phyloP scores from a whole-genome alignment of 768 basidiomycete genomes.

The Mycena chlorophos region DNA sequence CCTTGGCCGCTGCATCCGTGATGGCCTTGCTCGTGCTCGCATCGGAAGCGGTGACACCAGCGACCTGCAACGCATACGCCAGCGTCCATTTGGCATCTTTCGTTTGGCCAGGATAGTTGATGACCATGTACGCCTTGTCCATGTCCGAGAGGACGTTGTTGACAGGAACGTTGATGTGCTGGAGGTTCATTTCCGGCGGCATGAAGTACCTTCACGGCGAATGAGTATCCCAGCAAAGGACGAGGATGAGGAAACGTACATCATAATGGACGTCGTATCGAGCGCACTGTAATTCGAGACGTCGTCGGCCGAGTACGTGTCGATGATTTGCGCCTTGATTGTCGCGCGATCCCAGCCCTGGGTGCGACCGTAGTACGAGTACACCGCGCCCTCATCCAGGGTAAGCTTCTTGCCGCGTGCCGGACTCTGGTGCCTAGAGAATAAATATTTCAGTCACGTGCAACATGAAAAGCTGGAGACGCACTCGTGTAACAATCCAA shows the following conservation, averaged over 20 bases:
- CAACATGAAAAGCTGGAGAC: neutral
- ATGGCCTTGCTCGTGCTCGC: neutral
- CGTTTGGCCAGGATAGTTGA: conserved; percentile 13
- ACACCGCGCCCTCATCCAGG: conserved; percentile 1
- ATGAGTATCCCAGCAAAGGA: neutral
- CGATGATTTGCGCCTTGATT: conserved; percentile 2
- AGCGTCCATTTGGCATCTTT: conserved; percentile 7
- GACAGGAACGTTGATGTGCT: conserved; percentile 7
- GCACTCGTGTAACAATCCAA: conserved; percentile 20
- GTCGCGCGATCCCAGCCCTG: neutral
- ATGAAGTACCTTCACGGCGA: conserved; percentile 18
- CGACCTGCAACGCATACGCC: conserved; percentile 7
- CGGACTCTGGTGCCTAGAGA: conserved; percentile 9
- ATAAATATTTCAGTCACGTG: neutral
- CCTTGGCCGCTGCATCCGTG: neutral
- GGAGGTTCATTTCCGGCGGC: conserved; percentile 14
- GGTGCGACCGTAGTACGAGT: neutral
- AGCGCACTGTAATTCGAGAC: conserved; percentile 8
- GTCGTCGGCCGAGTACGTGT: neutral
- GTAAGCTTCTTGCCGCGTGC: conserved; percentile 1
- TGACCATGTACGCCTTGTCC: conserved; percentile 20
- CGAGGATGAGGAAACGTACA: conserved; percentile 1
- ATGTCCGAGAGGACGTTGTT: conserved; percentile 13
- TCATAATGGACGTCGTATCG: conserved; percentile 7
- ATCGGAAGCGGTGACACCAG: conserved; percentile 7